These are phyloP conservation scores for Mitragyna speciosa DNA, from an alignment of 257 asterid genomes.

Conservation along the genomic window DNA sequence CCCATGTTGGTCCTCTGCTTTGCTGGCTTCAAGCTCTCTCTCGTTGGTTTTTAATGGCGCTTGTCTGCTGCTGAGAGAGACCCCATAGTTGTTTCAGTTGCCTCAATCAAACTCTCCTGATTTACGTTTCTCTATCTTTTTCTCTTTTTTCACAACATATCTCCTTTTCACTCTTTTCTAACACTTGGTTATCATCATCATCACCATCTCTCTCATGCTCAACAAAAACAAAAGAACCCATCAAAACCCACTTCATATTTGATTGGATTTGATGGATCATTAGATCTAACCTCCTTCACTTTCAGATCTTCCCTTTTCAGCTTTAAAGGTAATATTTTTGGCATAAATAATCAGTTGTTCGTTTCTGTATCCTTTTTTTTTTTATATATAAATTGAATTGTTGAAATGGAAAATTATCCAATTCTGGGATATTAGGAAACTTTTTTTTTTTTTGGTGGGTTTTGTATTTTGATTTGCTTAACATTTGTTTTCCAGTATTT, in stretches of 20 bases:
- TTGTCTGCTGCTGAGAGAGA: constrained; percentile 69
- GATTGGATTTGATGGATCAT: constrained; percentile 55
- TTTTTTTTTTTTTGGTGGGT: background rate
- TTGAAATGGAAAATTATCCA: background rate
- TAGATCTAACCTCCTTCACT: constrained; percentile 59
- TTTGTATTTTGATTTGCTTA: constrained; percentile 3
- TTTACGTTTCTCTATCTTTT: constrained; percentile 12
- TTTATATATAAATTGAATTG: constrained; percentile 5
- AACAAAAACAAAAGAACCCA: constrained; percentile 3
- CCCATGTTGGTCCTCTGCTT: constrained; percentile 72
- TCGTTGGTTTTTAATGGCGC: constrained; percentile 82
- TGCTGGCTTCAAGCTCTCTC: constrained; percentile 78
- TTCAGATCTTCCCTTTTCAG: constrained; percentile 50
- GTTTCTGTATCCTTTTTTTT: constrained; percentile 9
- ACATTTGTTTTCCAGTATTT: constrained; percentile 6
- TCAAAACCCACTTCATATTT: constrained; percentile 26
- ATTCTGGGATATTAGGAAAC: background rate
- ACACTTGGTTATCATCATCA: constrained; percentile 25
- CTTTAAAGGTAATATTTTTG: constrained; percentile 39
- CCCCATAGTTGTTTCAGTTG: constrained; percentile 50
- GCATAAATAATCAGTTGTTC: background rate
- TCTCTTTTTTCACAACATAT: constrained; percentile 9
- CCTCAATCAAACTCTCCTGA: constrained; percentile 42
- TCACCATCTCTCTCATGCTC: constrained; percentile 22
- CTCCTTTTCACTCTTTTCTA: constrained; percentile 24